phyloP scores from a whole-genome alignment of 1,284 basidiomycete genomes.

The Schizophyllum commune region DNA sequence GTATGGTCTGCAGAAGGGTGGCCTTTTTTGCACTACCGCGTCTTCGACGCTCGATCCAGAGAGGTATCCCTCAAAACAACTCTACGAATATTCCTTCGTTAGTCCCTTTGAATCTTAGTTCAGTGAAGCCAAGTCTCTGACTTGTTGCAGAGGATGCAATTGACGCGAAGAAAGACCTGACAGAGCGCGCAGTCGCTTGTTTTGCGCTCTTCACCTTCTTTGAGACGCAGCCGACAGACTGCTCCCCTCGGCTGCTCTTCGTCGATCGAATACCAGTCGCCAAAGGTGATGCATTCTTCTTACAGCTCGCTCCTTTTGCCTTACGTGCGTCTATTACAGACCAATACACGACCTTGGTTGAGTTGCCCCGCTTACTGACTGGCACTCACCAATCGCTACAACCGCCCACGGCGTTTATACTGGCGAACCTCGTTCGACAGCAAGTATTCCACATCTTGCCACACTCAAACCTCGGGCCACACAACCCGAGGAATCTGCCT shows the following conservation, averaged over 20 bases:
- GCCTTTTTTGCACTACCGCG: slow-evolving; percentile 65
- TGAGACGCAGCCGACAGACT: slow-evolving; percentile 50
- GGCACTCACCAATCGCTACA: slow-evolving; percentile 32
- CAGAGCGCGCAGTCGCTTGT: slow-evolving; percentile 47
- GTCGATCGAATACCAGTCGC: slow-evolving; percentile 47
- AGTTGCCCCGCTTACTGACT: slow-evolving; percentile 25
- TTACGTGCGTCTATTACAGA: slow-evolving; percentile 31
- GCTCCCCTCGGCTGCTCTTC: slow-evolving; percentile 39
- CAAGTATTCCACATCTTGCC: slow-evolving; percentile 55
- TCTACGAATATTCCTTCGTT: slow-evolving; percentile 60
- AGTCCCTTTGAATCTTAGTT: slow-evolving; percentile 11
- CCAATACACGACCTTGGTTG: slow-evolving; percentile 37
- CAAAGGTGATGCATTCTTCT: slow-evolving; percentile 34
- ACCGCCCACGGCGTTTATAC: slow-evolving; percentile 38
- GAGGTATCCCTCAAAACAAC: slow-evolving; percentile 51
- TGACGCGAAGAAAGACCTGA: slow-evolving; percentile 35
- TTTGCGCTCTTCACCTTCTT: slow-evolving; percentile 66
- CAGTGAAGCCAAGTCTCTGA: slow-evolving; percentile 4
- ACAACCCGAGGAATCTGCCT: slow-evolving; percentile 55
- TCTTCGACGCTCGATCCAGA: slow-evolving; percentile 56
- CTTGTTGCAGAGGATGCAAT: slow-evolving; percentile 39
- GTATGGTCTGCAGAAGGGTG: slow-evolving; percentile 64
- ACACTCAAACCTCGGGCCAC: slow-evolving; percentile 35
- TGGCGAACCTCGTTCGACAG: slow-evolving; percentile 37
- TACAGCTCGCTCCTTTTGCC: background rate